Percentiles rank a stretch among this genome's conserved stretches.
Conservation (phyloP, 2,329 filamentous ascomycete species). For the Talaromyces marneffei region DNA sequence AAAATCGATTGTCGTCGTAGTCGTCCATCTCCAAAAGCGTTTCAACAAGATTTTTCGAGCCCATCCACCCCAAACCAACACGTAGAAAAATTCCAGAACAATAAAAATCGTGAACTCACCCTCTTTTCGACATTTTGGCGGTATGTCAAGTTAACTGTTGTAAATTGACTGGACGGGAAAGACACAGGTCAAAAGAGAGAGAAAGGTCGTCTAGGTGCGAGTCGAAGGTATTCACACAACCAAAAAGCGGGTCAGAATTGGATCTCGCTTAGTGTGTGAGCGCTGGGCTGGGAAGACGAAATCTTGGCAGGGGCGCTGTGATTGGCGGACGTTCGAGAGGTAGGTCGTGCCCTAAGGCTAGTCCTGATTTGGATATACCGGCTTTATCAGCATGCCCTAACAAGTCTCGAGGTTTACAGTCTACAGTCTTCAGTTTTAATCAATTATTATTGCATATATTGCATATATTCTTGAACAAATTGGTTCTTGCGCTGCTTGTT, state of each 20-base stretch:
- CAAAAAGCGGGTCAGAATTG: conserved; percentile 26
- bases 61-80: not conserved
- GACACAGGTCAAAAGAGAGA: conserved; percentile 19
- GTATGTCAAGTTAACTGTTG: conserved; percentile 35
- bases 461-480: not conserved
- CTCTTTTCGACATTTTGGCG: conserved; percentile 48
- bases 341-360: conserved; percentile 34
- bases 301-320: conserved; percentile 32
- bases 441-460: not conserved
- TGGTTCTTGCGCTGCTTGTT: not conserved
- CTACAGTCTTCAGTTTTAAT: not conserved
- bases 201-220: conserved; percentile 1
- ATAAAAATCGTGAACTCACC: conserved; percentile 35
- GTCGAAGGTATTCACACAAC: conserved; percentile 22
- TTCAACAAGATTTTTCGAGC: not conserved
- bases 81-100: not conserved
- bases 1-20: not conserved
- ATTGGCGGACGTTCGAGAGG: conserved; percentile 21
- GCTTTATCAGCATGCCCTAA: not conserved
- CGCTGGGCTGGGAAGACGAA: conserved; percentile 25
- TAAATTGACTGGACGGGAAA: conserved; percentile 28
- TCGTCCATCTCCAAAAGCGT: not conserved
- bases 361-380: conserved; percentile 16
- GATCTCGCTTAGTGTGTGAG: conserved; percentile 41
- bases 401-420: not conserved